Evolutionary conservation across 2,329 filamentous ascomycete genomes (phyloP), one percentile per base, ranked within the genome.

Genomic region (Leptographium flavum): DNA sequence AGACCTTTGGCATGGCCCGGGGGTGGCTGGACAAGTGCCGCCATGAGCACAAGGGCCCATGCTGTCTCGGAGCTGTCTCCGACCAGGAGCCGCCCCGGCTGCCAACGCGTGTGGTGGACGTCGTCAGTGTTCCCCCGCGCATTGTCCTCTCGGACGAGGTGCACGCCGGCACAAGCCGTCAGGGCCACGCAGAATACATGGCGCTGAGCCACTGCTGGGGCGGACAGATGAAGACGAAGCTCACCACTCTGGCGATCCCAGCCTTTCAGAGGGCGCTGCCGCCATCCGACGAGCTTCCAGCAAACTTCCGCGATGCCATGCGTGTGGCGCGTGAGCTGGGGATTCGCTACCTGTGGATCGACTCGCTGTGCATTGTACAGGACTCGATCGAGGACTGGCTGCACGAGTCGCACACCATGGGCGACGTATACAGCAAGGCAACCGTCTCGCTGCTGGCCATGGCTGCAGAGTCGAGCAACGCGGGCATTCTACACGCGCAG

Each of bases 341-440:
- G 5, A 32, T 51, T 5, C 35, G 17, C 2, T 51, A 50, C 27
- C 2, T 53, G 3, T 53, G 51, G 51, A 48, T 48, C 35, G 43
- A 48, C 43, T 46, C 49, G 14, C n/a, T 49, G 3, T 51, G 50
- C 43, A 51, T 51, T 15, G 8, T 49, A 4, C 50, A 55, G 17
- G 45, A 52, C 25, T 30, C 31, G 13, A 36, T 22, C 1, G 32
- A 39, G 3, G 50, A 52, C 42, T 49, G 48, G 50, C 30, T 35
- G 15, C 6, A 10, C 10, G 48, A 52, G 45, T 35, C 46, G 10
- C 22, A 14, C 3, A 15, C 14, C 1, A 50, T 60, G 57, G 53
- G 49, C 22, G 43, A 46, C 37, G 48, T 54, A 8, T 55, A 54
- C 39, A 38, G 46, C 36, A 31, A 48, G 9, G 48, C 51, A 4